Evolutionary conservation across 2,329 filamentous ascomycete genomes (phyloP), one percentile per base, ranked within the genome.

Genomic region (Aureobasidium lini): DNA sequence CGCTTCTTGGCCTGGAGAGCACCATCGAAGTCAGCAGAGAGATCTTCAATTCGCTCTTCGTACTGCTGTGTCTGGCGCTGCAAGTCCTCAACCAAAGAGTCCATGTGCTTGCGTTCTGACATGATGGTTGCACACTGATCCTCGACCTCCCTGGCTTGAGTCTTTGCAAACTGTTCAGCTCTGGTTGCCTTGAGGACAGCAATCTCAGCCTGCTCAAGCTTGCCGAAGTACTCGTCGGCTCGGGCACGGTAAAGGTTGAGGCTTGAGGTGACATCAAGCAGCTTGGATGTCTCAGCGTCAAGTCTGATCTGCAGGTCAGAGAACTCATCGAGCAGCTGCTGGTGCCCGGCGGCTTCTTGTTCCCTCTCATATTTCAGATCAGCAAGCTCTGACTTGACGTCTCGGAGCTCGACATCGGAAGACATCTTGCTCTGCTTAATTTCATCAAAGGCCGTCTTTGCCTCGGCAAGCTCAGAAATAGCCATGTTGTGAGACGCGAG

Each of bases 161-260:
- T 81, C 73, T 90, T 95, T 60, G 93, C 93, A 71, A 97, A 96
- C 67, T 96, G 90, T 73, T 97, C 93, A 0, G 94, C 93, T 28
- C 93, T 84, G 62, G 83, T 87, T 15, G 93, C 93, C 72, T 96
- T 96, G 64, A 99, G 82, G 16, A 97, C 92, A 0, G 92, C 86
- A 65, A 97, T 95, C 72, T 99, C 93, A 15, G 94, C 94, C 70
- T 97, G 93, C 73, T 99, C 93, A 18, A 99, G 84, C 75, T 96
- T 96, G 77, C 85, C 89, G 75, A 96, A 99, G 74, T 99, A 97
- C 71, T 97, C 93, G 69, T 97, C 91, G 4, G 93, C 89, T 44
- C 93, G 86, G 63, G 84, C 85, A 81, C 95, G 96, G 80, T 97
- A 99, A 62, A 96, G 77, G 62, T 85, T 86, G 43, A 97, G 81